Conservation (phyloP, 2,329 filamentous ascomycete species). For the Rhytidhysteron rufulum region DNA sequence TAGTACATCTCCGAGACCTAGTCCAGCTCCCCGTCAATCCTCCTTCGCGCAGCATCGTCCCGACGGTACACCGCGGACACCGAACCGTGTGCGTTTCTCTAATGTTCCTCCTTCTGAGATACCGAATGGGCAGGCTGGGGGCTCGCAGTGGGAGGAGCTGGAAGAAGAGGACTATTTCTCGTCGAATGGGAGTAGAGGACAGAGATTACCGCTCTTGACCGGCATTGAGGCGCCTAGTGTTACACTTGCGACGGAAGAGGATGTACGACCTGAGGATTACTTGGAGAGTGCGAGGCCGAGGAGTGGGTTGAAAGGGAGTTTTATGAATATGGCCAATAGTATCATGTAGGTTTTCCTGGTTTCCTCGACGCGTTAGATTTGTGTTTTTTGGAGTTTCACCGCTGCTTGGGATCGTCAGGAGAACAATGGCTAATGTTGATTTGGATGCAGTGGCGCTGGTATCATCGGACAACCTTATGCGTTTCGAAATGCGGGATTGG, state of each 20-base stretch:
- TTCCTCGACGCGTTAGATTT: no score
- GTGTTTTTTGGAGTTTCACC: no score
- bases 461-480: slow-evolving; percentile 87
- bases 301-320: slow-evolving; percentile 79
- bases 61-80: slow-evolving; percentile 57
- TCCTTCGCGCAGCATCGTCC: slow-evolving; percentile 46
- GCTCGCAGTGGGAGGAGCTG: slow-evolving; percentile 47
- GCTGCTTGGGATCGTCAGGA: background rate
- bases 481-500: slow-evolving; percentile 84
- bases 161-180: slow-evolving; percentile 61
- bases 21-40: slow-evolving; percentile 36
- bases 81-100: slow-evolving; percentile 73
- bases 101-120: slow-evolving; percentile 23
- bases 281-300: slow-evolving; percentile 68
- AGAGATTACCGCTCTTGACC: slow-evolving; percentile 68
- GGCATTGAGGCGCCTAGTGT: slow-evolving; percentile 78
- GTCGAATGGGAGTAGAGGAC: slow-evolving; percentile 40
- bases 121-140: slow-evolving; percentile 30
- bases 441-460: slow-evolving; percentile 51
- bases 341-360: slow-evolving; percentile 61
- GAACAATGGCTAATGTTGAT: slow-evolving; percentile 2
- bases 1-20: slow-evolving; percentile 3
- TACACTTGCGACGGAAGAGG: slow-evolving; percentile 59
- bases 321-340: slow-evolving; percentile 99
- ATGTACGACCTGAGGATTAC: slow-evolving; percentile 56